phyloP scores from a whole-genome alignment of 2,329 filamentous ascomycete genomes.

The Endocalyx cinctus region DNA sequence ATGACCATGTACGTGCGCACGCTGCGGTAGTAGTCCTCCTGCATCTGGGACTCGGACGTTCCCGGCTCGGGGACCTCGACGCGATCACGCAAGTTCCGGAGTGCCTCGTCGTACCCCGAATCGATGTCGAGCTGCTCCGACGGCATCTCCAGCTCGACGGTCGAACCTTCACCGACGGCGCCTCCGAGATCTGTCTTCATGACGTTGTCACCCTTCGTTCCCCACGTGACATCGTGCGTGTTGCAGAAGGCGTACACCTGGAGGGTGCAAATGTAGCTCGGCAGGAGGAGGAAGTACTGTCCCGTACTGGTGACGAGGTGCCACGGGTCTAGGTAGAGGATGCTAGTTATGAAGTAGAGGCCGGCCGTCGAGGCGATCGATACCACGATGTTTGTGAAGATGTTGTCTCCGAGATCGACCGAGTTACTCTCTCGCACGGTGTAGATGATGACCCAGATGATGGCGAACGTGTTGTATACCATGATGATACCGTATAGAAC shows the following conservation, averaged over 20 bases:
- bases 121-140: conserved; percentile 97
- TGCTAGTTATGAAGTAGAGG: conserved; percentile 92
- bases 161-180: conserved; percentile 70
- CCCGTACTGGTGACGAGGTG: conserved; percentile 92
- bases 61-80: conserved; percentile 68
- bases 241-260: conserved; percentile 99
- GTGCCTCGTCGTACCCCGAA: conserved; percentile 91
- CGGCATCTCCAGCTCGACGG: conserved; percentile 95
- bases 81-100: conserved; percentile 90
- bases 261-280: conserved; percentile 91
- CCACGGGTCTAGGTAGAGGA: conserved; percentile 97
- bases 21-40: conserved; percentile 97
- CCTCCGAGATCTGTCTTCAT: conserved; percentile 88
- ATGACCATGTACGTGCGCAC: conserved; percentile 98
- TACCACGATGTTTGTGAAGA: conserved; percentile 93
- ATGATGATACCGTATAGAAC: conserved; percentile 91
- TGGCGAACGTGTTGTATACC: conserved; percentile 88
- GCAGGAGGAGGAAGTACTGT: conserved; percentile 91
- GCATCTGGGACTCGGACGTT: conserved; percentile 72
- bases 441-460: conserved; percentile 81
- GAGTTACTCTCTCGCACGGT: conserved; percentile 57
- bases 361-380: conserved; percentile 85
- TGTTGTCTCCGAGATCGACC: conserved; percentile 70
- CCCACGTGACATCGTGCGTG: conserved; percentile 98
- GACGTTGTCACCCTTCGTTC: conserved; percentile 96